Evolutionary conservation across 441 rosid genomes (phyloP), one percentile per base, ranked within the genome.

Genomic region (Lagerstroemia fauriei): DNA sequence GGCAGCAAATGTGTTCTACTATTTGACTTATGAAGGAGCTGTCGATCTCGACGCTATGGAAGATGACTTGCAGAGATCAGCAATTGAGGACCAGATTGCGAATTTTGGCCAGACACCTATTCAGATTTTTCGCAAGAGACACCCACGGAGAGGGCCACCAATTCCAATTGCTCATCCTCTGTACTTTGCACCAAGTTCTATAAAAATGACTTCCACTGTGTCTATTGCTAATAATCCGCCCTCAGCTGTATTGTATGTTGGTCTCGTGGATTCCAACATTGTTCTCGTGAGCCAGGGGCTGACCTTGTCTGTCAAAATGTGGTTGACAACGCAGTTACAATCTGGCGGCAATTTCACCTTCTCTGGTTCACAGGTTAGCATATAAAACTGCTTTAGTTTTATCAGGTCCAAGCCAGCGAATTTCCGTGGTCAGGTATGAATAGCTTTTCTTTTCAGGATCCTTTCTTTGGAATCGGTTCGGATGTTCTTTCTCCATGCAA

Each of bases 61-160:
- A 78, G 99, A 95, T 88, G 98, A 95, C 82, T 86, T 97, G 85
- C 99, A 97, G 87, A 95, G 92, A 84, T 93, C 97, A 81, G 99
- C 99, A 22, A 97, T 97, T 84, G 99, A 95, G 87, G 98, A 97
- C 86, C 99, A 97, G 88, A 97, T 97, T 80, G 98, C 98, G 50
- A 97, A 97, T 89, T 97, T 97, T 90, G 99, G 99, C 76, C 99
- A 97, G 87, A 97, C 99, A 48, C 99, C 99, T 71, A 94, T 92
- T 83, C 98, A 97, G 91, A 89, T 97, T 84, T 97, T 95, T 83
- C 97, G 97, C 69, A 97, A 97, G 85, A 94, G 93, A 84, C 99
- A 97, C 88, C 98, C 98, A 13, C 91, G 98, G 87, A 93, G 98
- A 89, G 99, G 99, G 72, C 98, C 97, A 24, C 99, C 99, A 65